Base-by-base conservation (phyloP, 1,284 basidiomycete genomes). In the Cutaneotrichosporon sp. region DNA sequence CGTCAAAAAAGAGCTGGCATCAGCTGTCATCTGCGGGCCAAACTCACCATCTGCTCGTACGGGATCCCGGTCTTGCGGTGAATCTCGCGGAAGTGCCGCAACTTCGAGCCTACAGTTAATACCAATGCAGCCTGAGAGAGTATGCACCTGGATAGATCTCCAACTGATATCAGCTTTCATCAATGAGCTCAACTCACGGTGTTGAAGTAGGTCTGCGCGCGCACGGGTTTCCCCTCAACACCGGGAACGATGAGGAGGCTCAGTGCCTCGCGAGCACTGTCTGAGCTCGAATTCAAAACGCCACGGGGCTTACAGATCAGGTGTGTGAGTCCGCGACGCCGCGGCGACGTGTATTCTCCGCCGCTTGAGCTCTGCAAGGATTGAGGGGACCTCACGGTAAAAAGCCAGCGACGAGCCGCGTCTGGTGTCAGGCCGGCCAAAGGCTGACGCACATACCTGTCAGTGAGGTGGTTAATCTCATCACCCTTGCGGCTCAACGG, bases 1-100 rank as follows among this genome's bases (percentile, higher is more conserved):
- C 88, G 58, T 90, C 88, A 57, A 87, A 91, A 73, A 90, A 90
- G 3, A 91, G 77, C 88, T 74, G 53, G n/a, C n/a, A n/a, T n/a
- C n/a, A 46, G 45, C 54, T 29, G 49, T 24, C n/a, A 22, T 5
- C 34, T 17, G n/a, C 20, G 16, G 32, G 24, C 12, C 86, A 47
- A 11, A 31, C 78, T 14, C 46, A 86, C 87, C 90, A 91, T 92
- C 61, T 91, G 84, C 4, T 81, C 80, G 65, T 89, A 92, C 0
- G 88, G 83, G 46, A 93, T 83, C 0, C 84, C 85, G 0, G 89
- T 93, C 63, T 83, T 82, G 57, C 84, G 76, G 67, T 88, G 86
- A 41, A 92, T 68, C 51, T 80, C 78, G 67, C 81, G 82, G 76
- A 93, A 93, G 65, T 93, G 90, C 6, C 78, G 78, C 17, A 89